Evolutionary conservation across 1,139 yeast genomes (phyloP).

Genomic region (Martiniozyma asiatica): DNA sequence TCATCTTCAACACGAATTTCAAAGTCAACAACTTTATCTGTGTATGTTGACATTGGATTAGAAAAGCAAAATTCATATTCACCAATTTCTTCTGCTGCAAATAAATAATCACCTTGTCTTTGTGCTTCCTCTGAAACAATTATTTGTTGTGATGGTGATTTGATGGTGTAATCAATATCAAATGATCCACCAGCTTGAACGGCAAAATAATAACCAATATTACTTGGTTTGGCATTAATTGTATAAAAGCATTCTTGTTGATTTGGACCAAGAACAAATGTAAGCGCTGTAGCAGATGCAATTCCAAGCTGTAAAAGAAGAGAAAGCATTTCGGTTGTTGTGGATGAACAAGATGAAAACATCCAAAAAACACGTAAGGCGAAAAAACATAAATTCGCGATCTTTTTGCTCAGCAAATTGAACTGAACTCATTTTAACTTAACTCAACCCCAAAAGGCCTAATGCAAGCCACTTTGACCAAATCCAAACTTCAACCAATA

Average conservation of each 20-base stretch:
- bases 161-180: slow-evolving; percentile 70
- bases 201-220: slow-evolving; percentile 75
- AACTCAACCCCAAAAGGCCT: too few relatives aligned
- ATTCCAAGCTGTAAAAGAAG: too few relatives aligned
- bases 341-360: too few relatives aligned
- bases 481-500: slow-evolving; percentile 46
- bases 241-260: slow-evolving; percentile 70
- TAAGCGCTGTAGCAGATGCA: slow-evolving; percentile 44
- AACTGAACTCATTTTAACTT: too few relatives aligned
- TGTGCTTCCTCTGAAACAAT: slow-evolving; percentile 51
- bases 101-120: slow-evolving; percentile 77
- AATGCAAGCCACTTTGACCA: slow-evolving; percentile 21
- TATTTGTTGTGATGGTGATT: slow-evolving; percentile 52
- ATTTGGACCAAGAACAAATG: slow-evolving; percentile 69
- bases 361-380: too few relatives aligned
- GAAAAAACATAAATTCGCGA: too few relatives aligned
- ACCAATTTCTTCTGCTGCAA: slow-evolving; percentile 58
- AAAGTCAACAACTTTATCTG: slow-evolving; percentile 82
- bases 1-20: slow-evolving; percentile 59
- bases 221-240: slow-evolving; percentile 53
- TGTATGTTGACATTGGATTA: slow-evolving; percentile 76
- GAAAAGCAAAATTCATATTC: slow-evolving; percentile 90
- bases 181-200: slow-evolving; percentile 87
- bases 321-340: too few relatives aligned
- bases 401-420: too few relatives aligned